These are phyloP conservation scores for Pochonia chlamydosporia DNA, from an alignment of 2,329 filamentous ascomycete genomes.

Conservation along the genomic window DNA sequence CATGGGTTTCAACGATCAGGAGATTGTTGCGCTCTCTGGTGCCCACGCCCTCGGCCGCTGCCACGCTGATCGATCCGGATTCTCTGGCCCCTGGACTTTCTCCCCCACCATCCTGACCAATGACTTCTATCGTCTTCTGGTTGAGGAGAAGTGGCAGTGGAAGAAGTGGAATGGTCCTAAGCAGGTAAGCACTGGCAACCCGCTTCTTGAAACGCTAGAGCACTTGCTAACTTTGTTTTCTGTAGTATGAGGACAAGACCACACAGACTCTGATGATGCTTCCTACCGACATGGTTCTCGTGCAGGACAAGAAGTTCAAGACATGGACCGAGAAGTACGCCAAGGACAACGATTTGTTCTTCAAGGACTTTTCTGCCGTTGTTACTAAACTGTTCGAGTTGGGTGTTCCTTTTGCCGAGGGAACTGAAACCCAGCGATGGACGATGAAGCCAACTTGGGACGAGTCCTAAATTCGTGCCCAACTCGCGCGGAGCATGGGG, in stretches of 20 bases:
- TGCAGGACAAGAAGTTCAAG: conserved; percentile 84
- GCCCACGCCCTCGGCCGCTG: conserved; percentile 86
- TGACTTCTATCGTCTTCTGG: conserved; percentile 83
- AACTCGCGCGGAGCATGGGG: neutral
- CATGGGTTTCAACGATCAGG: conserved; percentile 96
- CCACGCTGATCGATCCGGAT: conserved; percentile 85
- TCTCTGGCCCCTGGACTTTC: conserved; percentile 86
- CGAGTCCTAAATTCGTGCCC: conserved; percentile 15
- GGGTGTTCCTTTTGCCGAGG: conserved; percentile 78
- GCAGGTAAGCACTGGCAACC: conserved; percentile 38
- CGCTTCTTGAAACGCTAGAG: neutral
- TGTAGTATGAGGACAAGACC: conserved; percentile 80
- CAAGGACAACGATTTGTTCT: conserved; percentile 85
- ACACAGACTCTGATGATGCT: conserved; percentile 96
- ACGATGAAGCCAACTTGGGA: conserved; percentile 55
- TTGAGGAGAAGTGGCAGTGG: conserved; percentile 89
- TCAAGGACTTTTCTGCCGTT: conserved; percentile 82
- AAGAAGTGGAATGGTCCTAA: conserved; percentile 88
- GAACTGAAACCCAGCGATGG: conserved; percentile 49
- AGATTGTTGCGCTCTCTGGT: conserved; percentile 86
- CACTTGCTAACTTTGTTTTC: conserved; percentile 7
- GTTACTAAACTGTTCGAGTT: conserved; percentile 85
- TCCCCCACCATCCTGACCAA: conserved; percentile 88
- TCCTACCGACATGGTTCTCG: conserved; percentile 80
- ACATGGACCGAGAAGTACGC: conserved; percentile 80